Percentiles rank a stretch among this genome's conserved stretches.
Evolutionary conservation across 805 yeast species (phyloP).

Genomic region (Candida fluviatilis): DNA sequence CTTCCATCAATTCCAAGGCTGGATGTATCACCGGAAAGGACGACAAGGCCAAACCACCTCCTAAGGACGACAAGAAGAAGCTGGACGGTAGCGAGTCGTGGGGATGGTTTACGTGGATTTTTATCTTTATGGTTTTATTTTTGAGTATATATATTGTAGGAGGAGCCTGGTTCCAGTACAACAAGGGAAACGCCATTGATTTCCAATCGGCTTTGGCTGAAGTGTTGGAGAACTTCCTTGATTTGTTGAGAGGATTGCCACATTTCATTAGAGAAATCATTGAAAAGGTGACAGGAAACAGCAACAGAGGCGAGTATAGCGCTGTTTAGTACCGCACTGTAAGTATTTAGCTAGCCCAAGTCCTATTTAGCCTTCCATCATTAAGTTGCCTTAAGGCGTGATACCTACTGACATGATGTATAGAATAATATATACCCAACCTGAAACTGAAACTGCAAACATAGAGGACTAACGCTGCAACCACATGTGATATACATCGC

Average conservation of each 20-base stretch:
- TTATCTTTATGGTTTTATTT: conserved; percentile 66
- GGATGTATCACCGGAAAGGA: conserved; percentile 37
- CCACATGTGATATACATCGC: too few relatives aligned
- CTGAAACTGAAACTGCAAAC: too few relatives aligned
- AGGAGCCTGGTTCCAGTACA: conserved; percentile 73
- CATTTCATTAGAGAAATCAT: conserved; percentile 64
- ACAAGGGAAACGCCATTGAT: conserved; percentile 66
- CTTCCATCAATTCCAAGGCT: conserved; percentile 28
- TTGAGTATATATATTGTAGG: conserved; percentile 69
- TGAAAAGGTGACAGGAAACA: conserved; percentile 57
- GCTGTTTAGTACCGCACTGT: conserved; percentile 57
- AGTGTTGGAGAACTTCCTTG: conserved; percentile 63
- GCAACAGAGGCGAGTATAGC: conserved; percentile 83
- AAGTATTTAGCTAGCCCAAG: too few relatives aligned
- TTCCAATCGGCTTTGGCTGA: conserved; percentile 71
- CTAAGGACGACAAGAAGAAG: conserved; percentile 10
- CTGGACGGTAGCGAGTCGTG: conserved; percentile 46
- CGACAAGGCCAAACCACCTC: conserved; percentile 22
- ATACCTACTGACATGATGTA: too few relatives aligned
- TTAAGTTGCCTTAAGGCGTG: too few relatives aligned
- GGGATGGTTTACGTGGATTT: conserved; percentile 83
- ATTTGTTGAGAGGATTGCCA: conserved; percentile 57
- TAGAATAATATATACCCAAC: too few relatives aligned
- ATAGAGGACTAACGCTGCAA: too few relatives aligned
- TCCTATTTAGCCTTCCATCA: too few relatives aligned